Evolutionary conservation across 192 early-diverging fungal species (phyloP).

Genomic region (Umbelopsis isabellina): DNA sequence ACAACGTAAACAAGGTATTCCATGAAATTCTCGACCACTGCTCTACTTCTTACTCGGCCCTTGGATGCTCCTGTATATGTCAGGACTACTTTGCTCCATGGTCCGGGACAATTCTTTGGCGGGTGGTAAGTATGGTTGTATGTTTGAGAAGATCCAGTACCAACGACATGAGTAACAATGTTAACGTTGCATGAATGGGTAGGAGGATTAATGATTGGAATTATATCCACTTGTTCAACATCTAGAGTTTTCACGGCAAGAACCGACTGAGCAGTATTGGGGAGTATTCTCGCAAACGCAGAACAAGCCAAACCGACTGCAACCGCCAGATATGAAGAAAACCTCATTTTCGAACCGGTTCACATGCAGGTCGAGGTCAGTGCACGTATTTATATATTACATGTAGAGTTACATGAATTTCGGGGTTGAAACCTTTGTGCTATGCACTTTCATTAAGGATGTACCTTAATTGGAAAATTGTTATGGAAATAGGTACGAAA

Average conservation of each 20-base stretch:
- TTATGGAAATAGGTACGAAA: no score
- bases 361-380: no score
- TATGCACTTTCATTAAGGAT: no score
- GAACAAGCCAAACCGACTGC: neutral
- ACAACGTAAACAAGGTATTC: neutral
- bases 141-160: neutral
- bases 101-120: constrained; percentile 11
- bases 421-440: no score
- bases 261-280: neutral
- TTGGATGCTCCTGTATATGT: constrained; percentile 17
- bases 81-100: constrained; percentile 23
- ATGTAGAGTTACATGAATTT: no score
- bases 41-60: neutral
- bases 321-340: no score
- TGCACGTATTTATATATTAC: no score
- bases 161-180: constrained; percentile 10
- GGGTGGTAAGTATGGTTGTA: constrained; percentile 11
- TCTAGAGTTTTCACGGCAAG: neutral
- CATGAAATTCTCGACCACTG: neutral
- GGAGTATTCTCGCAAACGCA: neutral
- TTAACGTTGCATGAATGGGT: constrained; percentile 16
- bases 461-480: no score
- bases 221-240: neutral
- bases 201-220: constrained; percentile 1
- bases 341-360: no score